Base-by-base conservation (phyloP, 1,284 basidiomycete genomes). In the Fistulinella staudtii region DNA sequence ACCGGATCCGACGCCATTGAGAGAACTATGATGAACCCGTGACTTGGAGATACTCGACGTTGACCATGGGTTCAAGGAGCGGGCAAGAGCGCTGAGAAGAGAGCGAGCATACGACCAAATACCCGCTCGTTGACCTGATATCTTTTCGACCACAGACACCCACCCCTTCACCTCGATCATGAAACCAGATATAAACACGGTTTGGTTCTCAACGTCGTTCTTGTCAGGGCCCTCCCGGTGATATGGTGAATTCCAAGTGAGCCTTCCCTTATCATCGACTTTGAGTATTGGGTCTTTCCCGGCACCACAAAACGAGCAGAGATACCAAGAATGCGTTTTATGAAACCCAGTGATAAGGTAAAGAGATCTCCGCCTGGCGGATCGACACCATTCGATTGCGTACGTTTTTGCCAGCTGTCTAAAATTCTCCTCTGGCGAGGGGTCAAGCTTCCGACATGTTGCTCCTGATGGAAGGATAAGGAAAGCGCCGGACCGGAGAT, bases 341-440 rank as follows among this genome's bases (percentile, higher is more conserved):
- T 40, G 24, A n/a, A 45, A 39, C 7, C 48, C 48, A 3, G 48
- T 50, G 15, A 49, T 24, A 4, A 49, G 5, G n/a, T 49, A 37
- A 13, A 49, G 24, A 2, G 48, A 51, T 3, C 23, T 27, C 20
- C 1, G 35, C 21, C 27, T 5, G 14, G 20, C 15, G 18, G 13
- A 37, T 36, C 17, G 4, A 51, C 20, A 33, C 49, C 43, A 51
- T 6, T 34, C 30, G 0, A 27, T 21, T 0, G 38, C 49, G 20
- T 50, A 25, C 6, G 36, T 22, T 18, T 18, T 29, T 3, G 34
- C 38, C 24, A 11, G 3, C 7, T 7, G 11, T 37, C 43, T 3
- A 51, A 51, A 29, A 37, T 0, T 3, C 5, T 22, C 17, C 18
- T 22, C 15, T 9, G 5, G 3, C 10, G 8, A 17, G 8, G 9